Percentiles rank a stretch among this genome's conserved stretches.
These are phyloP conservation scores for Puccinia coronata DNA, from an alignment of 1,284 basidiomycete genomes.

Conservation along the genomic window DNA sequence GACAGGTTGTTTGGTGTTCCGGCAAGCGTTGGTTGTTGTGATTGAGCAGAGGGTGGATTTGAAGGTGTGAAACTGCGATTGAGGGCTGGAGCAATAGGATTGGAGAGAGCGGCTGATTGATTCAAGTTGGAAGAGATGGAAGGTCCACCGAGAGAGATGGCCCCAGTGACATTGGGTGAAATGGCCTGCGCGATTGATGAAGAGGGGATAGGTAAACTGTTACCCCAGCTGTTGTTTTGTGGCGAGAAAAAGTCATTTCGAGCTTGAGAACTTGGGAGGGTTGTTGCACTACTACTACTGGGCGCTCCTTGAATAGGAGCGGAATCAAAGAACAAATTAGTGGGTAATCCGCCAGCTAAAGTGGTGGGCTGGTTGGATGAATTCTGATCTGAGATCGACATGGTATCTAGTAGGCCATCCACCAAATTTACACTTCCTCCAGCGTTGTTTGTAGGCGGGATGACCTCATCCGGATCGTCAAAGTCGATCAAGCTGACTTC, in stretches of 20 bases:
- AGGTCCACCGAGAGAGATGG: slow-evolving; percentile 27
- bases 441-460: neutral
- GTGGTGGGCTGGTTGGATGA: neutral
- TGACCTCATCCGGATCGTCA: slow-evolving; percentile 34
- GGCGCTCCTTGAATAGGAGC: slow-evolving; percentile 17
- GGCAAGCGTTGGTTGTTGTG: neutral
- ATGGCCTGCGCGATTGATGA: neutral
- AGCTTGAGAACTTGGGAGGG: neutral
- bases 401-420: slow-evolving; percentile 32
- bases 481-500: slow-evolving; percentile 49
- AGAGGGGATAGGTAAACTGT: neutral
- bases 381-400: slow-evolving; percentile 10
- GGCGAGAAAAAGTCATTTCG: slow-evolving; percentile 17
- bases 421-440: slow-evolving; percentile 4
- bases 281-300: neutral
- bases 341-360: neutral
- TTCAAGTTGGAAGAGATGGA: neutral
- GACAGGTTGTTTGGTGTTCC: neutral
- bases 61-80: slow-evolving; percentile 24
- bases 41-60: slow-evolving; percentile 6
- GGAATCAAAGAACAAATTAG: slow-evolving; percentile 28
- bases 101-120: slow-evolving; percentile 5
- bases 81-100: neutral
- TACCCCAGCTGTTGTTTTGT: slow-evolving; percentile 15
- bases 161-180: slow-evolving; percentile 17